phyloP scores from a whole-genome alignment of 208 protist species.

The Naegleria lovaniensis region DNA sequence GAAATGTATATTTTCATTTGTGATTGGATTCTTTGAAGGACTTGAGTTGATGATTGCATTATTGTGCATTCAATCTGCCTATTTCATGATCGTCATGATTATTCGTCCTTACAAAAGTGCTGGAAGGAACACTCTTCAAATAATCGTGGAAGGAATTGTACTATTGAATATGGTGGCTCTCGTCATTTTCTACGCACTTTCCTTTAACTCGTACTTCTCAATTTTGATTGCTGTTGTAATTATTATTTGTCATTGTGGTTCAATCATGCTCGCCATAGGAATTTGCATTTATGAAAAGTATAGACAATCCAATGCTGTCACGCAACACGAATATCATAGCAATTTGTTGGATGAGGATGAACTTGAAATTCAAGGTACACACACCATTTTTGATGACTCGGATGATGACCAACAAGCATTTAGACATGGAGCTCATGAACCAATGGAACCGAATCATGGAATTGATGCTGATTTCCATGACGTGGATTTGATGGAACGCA shows the following conservation, averaged over 20 bases:
- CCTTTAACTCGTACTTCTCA: not conserved
- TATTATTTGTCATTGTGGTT: not conserved
- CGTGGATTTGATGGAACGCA: no score
- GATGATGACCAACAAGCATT: not conserved
- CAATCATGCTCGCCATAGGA: no score
- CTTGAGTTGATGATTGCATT: not conserved
- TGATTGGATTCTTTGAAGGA: not conserved
- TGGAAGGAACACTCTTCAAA: not conserved
- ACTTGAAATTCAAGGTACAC: not conserved
- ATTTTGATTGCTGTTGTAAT: not conserved
- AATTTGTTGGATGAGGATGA: not conserved
- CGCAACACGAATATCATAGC: no score
- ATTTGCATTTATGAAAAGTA: no score
- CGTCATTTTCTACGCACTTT: not conserved
- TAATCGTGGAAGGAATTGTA: not conserved
- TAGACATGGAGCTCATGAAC: no score
- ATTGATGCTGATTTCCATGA: no score
- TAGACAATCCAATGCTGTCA: no score
- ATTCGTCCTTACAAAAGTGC: not conserved
- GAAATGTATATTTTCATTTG: not conserved
- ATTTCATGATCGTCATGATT: not conserved
- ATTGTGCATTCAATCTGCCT: not conserved
- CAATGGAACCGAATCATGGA: no score
- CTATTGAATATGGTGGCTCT: not conserved
- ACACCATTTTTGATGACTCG: not conserved